Conservation (phyloP, 352 stramenopile species). For the Nothophytophthora sp. region DNA sequence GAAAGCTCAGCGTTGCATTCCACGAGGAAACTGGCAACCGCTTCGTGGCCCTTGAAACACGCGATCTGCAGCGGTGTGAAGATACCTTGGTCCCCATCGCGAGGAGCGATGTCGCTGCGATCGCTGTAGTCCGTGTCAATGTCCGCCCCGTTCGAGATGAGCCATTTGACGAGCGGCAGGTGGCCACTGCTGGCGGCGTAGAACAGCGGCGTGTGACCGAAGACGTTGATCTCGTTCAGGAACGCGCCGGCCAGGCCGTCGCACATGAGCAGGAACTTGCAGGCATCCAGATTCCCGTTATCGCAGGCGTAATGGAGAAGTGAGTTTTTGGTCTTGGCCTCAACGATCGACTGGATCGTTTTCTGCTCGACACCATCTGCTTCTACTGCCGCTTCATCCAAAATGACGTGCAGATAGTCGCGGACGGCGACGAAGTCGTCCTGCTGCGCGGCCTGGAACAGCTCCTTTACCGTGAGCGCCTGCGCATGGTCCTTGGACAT, state of each 20-base stretch:
- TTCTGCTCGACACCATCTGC: slow-evolving; percentile 3
- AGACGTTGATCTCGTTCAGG: slow-evolving; percentile 76
- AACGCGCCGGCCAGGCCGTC: slow-evolving; percentile 55
- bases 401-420: slow-evolving; percentile 57
- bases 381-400: slow-evolving; percentile 30
- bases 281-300: slow-evolving; percentile 82
- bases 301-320: slow-evolving; percentile 81
- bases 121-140: slow-evolving; percentile 85
- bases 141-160: slow-evolving; percentile 82
- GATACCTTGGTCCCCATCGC: slow-evolving; percentile 61
- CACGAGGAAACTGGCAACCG: slow-evolving; percentile 73
- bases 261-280: slow-evolving; percentile 81
- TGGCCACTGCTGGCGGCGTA: slow-evolving; percentile 77
- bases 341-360: slow-evolving; percentile 42
- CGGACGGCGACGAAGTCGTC: slow-evolving; percentile 64
- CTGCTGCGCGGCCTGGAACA: slow-evolving; percentile 70
- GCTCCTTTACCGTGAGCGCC: slow-evolving; percentile 53
- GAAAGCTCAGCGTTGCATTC: slow-evolving; percentile 82
- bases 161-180: slow-evolving; percentile 79
- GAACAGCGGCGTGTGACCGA: slow-evolving; percentile 79
- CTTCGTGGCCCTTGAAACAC: slow-evolving; percentile 71
- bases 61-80: slow-evolving; percentile 84
- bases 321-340: slow-evolving; percentile 72
- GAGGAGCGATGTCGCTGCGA: slow-evolving; percentile 40
- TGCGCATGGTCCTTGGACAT: slow-evolving; percentile 17